Evolutionary conservation across 345 rosid genomes (phyloP).

Genomic region (Psidium friedrichsthalianum): DNA sequence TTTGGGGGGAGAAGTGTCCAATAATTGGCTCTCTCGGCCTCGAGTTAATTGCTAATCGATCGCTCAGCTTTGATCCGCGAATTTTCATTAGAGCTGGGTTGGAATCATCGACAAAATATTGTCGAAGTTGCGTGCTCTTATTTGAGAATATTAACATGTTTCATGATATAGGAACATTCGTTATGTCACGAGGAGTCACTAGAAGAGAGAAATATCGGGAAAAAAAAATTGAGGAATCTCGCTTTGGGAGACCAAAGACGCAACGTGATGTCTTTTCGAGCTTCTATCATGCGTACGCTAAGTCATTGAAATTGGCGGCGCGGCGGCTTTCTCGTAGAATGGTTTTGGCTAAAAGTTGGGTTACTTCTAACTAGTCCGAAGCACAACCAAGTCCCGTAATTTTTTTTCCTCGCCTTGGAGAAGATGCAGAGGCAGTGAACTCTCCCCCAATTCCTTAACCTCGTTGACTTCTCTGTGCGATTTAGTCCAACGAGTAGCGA

Average conservation of each 20-base stretch:
- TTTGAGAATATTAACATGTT: too few relatives aligned
- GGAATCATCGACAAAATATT: too few relatives aligned
- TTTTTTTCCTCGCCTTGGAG: background rate
- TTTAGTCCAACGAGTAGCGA: background rate
- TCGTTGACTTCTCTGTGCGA: background rate
- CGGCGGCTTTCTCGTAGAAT: background rate
- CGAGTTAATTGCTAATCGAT: too few relatives aligned
- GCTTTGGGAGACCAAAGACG: background rate
- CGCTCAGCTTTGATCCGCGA: too few relatives aligned
- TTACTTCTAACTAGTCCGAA: background rate
- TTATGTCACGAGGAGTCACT: background rate
- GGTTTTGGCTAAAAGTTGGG: background rate
- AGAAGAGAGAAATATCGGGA: background rate
- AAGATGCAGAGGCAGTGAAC: background rate
- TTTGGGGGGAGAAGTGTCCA: too few relatives aligned
- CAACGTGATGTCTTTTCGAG: background rate
- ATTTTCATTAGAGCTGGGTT: background rate
- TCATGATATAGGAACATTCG: background rate
- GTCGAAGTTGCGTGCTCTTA: too few relatives aligned
- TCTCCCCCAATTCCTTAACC: background rate
- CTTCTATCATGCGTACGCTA: too few relatives aligned
- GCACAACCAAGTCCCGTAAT: too few relatives aligned
- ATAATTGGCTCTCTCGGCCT: too few relatives aligned
- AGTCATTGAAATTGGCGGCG: too few relatives aligned
- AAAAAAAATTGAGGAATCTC: background rate